Conservation (phyloP, 306 rosid species). For the Alnus rubra region DNA sequence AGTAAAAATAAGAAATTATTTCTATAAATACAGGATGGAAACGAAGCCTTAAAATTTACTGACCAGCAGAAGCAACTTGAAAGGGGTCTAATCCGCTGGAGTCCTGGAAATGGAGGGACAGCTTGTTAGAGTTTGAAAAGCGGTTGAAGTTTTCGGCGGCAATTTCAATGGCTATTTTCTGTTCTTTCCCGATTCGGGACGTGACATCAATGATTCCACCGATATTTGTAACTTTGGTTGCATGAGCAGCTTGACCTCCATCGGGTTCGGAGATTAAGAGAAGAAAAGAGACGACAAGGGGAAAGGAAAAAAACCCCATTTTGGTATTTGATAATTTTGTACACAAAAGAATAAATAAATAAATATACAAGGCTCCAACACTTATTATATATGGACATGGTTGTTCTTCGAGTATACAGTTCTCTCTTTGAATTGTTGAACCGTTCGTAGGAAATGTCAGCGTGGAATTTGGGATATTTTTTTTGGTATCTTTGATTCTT, state of each 20-base stretch:
- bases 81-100: slow-evolving; percentile 24
- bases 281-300: background rate
- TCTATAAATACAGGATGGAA: background rate
- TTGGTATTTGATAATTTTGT: no score
- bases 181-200: slow-evolving; percentile 2
- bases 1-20: background rate
- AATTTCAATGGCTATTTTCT: background rate
- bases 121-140: slow-evolving; percentile 14
- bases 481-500: no score
- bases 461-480: no score
- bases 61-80: slow-evolving; percentile 46
- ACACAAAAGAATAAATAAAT: no score
- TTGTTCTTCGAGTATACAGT: no score
- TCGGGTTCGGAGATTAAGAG: background rate
- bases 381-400: no score
- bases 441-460: no score
- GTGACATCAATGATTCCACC: background rate
- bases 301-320: slow-evolving; percentile 17
- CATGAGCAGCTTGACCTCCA: background rate
- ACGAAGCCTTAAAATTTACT: background rate
- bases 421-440: no score
- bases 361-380: no score
- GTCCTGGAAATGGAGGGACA: slow-evolving; percentile 30
- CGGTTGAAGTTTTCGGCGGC: background rate
- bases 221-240: background rate